These are phyloP conservation scores for Pogostemon cablin DNA, from an alignment of 257 asterid genomes.

Conservation along the genomic window DNA sequence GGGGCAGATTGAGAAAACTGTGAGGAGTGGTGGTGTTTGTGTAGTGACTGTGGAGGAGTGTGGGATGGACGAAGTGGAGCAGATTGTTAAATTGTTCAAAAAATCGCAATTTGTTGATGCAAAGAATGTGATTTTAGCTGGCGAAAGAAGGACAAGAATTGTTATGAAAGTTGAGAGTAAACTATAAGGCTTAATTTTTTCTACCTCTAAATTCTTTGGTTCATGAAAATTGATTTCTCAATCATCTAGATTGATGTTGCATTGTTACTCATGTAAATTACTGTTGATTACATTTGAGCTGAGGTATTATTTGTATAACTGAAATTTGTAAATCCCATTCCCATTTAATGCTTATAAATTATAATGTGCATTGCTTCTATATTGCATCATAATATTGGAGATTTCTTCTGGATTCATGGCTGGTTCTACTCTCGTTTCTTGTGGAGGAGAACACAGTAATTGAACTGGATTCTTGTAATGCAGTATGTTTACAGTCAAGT, in stretches of 20 bases:
- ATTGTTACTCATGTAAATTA: slow-evolving; percentile 27
- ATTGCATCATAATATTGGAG: not conserved
- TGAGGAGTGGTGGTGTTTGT: slow-evolving; percentile 71
- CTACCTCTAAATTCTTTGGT: not conserved
- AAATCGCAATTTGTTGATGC: slow-evolving; percentile 58
- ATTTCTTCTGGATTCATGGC: not conserved
- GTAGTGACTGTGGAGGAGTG: slow-evolving; percentile 84
- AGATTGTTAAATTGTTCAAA: slow-evolving; percentile 55
- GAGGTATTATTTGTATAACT: slow-evolving; percentile 28
- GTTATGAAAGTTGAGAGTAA: slow-evolving; percentile 51
- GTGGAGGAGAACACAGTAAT: not conserved
- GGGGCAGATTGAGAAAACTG: slow-evolving; percentile 86
- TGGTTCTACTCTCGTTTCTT: slow-evolving; percentile 18
- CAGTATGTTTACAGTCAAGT: not conserved
- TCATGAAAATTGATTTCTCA: slow-evolving; percentile 15
- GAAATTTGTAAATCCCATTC: not conserved
- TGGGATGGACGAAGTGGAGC: slow-evolving; percentile 53
- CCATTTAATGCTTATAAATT: slow-evolving; percentile 6
- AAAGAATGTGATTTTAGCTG: slow-evolving; percentile 59
- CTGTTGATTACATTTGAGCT: slow-evolving; percentile 19
- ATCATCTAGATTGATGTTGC: slow-evolving; percentile 7
- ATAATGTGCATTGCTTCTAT: not conserved
- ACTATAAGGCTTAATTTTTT: slow-evolving; percentile 1
- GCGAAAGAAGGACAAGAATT: slow-evolving; percentile 67
- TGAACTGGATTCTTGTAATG: slow-evolving; percentile 3